phyloP scores from a whole-genome alignment of 352 stramenopile genomes.

The Lagenidium giganteum region DNA sequence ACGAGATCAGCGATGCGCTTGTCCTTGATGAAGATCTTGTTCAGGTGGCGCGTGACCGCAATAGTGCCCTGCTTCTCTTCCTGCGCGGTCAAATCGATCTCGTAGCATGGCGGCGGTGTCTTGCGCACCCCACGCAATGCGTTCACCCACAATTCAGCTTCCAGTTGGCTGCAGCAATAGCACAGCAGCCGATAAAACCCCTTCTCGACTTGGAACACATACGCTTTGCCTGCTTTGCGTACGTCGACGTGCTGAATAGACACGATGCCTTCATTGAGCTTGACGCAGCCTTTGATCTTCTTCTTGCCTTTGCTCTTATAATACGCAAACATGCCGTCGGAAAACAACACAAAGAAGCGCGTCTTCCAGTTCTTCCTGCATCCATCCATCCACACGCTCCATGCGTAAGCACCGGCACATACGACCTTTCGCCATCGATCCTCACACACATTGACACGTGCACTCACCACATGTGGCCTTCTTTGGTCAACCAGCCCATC shows the following conservation, averaged over 20 bases:
- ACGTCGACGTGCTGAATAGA: slow-evolving; percentile 64
- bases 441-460: no score
- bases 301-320: slow-evolving; percentile 59
- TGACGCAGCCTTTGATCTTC: slow-evolving; percentile 65
- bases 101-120: slow-evolving; percentile 28
- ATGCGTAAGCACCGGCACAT: no score
- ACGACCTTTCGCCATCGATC: no score
- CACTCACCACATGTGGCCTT: slow-evolving; percentile 52
- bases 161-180: slow-evolving; percentile 58
- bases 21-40: slow-evolving; percentile 70
- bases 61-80: slow-evolving; percentile 48
- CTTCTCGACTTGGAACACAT: slow-evolving; percentile 71
- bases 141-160: slow-evolving; percentile 64
- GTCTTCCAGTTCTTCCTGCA: slow-evolving; percentile 65
- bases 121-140: slow-evolving; percentile 40
- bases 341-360: slow-evolving; percentile 71
- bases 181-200: slow-evolving; percentile 69
- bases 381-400: no score
- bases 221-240: slow-evolving; percentile 38
- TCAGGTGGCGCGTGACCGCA: slow-evolving; percentile 40
- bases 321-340: slow-evolving; percentile 64
- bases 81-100: slow-evolving; percentile 44
- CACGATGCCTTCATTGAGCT: slow-evolving; percentile 67
- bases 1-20: slow-evolving; percentile 28
- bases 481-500: slow-evolving; percentile 73